Conservation (phyloP, 176 grass and related monocot species). For the Canna indica region DNA sequence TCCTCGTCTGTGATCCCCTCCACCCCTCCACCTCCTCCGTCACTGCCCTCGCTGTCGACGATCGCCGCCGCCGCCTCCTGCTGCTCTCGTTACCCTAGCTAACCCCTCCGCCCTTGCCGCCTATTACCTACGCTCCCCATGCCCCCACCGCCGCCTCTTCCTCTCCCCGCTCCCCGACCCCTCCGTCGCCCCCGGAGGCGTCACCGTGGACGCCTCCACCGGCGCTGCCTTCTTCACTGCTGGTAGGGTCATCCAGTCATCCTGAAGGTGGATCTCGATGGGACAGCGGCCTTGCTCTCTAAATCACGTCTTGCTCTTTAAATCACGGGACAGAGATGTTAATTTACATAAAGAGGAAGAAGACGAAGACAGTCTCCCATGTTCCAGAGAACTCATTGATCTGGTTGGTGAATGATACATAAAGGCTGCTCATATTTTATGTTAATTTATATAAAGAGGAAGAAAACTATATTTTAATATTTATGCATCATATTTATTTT, state of each 20-base stretch:
- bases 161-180: slow-evolving; percentile 32
- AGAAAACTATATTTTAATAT: no score
- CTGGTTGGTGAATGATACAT: no score
- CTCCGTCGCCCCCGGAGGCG: slow-evolving; percentile 31
- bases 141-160: slow-evolving; percentile 46
- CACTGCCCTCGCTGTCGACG: slow-evolving; percentile 27
- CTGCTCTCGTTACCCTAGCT: slow-evolving; percentile 31
- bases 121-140: slow-evolving; percentile 55
- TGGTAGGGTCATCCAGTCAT: slow-evolving; percentile 37
- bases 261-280: slow-evolving; percentile 37
- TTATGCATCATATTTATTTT: no score
- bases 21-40: neutral
- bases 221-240: slow-evolving; percentile 51
- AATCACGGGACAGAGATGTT: no score
- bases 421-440: no score
- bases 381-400: no score
- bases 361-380: no score
- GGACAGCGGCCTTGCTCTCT: slow-evolving; percentile 28
- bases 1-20: slow-evolving; percentile 32
- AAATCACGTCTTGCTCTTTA: no score
- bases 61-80: slow-evolving; percentile 52
- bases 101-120: slow-evolving; percentile 32
- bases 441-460: no score
- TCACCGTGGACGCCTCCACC: slow-evolving; percentile 49
- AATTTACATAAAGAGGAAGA: no score